Conservation (phyloP, 1,284 basidiomycete genomes). For the Cutaneotrichosporon mucoides region DNA sequence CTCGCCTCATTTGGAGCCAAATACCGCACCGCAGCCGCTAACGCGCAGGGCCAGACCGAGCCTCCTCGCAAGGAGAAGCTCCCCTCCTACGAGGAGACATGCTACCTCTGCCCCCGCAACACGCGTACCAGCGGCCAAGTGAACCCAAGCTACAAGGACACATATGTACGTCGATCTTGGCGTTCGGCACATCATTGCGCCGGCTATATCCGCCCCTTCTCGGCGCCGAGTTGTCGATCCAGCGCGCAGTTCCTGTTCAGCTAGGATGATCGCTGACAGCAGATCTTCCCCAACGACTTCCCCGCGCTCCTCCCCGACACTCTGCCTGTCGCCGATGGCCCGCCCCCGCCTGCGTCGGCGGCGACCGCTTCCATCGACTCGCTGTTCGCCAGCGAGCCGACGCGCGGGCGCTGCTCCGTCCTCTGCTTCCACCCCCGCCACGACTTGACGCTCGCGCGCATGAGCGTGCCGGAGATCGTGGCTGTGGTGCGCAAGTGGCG, state of each 20-base stretch:
- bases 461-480: slow-evolving; percentile 61
- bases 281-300: slow-evolving; percentile 77
- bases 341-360: slow-evolving; percentile 50
- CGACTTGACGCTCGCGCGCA: slow-evolving; percentile 80
- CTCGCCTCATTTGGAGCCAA: too few relatives aligned
- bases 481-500: slow-evolving; percentile 74
- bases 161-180: slow-evolving; percentile 52
- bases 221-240: background rate
- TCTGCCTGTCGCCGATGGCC: slow-evolving; percentile 6
- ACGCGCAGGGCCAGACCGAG: slow-evolving; percentile 78
- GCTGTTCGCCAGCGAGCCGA: slow-evolving; percentile 65
- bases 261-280: background rate
- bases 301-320: slow-evolving; percentile 65
- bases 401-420: slow-evolving; percentile 83
- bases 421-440: slow-evolving; percentile 86
- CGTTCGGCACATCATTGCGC: too few relatives aligned
- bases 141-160: slow-evolving; percentile 68
- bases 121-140: slow-evolving; percentile 64
- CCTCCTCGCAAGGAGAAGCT: slow-evolving; percentile 56
- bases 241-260: background rate
- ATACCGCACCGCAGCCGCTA: background rate
- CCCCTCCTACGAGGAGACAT: slow-evolving; percentile 69
- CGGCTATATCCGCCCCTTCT: too few relatives aligned
- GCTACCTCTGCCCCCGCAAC: slow-evolving; percentile 93
- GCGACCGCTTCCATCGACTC: slow-evolving; percentile 55